Evolutionary conservation across 2,329 filamentous ascomycete genomes (phyloP).

Genomic region (Pyrenophora seminiperda): DNA sequence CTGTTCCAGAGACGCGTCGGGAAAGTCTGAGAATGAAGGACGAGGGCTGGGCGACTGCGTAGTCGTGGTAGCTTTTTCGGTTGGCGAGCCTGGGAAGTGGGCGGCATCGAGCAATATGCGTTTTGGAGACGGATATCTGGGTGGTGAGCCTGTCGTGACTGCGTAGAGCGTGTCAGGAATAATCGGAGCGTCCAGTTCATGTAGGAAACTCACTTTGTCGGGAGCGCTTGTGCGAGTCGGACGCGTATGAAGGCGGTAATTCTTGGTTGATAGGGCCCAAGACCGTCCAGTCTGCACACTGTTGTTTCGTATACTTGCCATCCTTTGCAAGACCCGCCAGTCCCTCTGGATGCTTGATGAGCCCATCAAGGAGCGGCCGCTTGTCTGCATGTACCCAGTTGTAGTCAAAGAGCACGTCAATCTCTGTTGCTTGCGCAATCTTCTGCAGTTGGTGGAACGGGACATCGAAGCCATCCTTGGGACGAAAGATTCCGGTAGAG

Average conservation of each 20-base stretch:
- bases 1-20: background rate
- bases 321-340: slow-evolving; percentile 16
- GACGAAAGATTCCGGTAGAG: background rate
- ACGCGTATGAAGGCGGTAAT: slow-evolving; percentile 18
- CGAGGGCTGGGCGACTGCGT: background rate
- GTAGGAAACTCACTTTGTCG: slow-evolving; percentile 15
- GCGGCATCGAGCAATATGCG: slow-evolving; percentile 9
- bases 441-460: slow-evolving; percentile 11
- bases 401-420: slow-evolving; percentile 22
- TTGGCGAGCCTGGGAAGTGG: slow-evolving; percentile 5
- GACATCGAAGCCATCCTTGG: slow-evolving; percentile 9
- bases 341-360: slow-evolving; percentile 14
- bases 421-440: slow-evolving; percentile 19
- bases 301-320: slow-evolving; percentile 2
- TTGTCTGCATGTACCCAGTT: slow-evolving; percentile 22
- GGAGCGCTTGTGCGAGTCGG: slow-evolving; percentile 14
- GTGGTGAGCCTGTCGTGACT: slow-evolving; percentile 10
- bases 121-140: slow-evolving; percentile 16
- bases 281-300: slow-evolving; percentile 9
- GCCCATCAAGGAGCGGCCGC: slow-evolving; percentile 7
- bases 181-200: background rate
- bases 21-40: background rate
- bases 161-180: background rate
- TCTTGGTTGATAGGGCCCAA: slow-evolving; percentile 13
- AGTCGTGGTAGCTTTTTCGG: slow-evolving; percentile 7